Evolutionary conservation across 805 yeast species (phyloP).

Genomic region (Sungouiella blattae): DNA sequence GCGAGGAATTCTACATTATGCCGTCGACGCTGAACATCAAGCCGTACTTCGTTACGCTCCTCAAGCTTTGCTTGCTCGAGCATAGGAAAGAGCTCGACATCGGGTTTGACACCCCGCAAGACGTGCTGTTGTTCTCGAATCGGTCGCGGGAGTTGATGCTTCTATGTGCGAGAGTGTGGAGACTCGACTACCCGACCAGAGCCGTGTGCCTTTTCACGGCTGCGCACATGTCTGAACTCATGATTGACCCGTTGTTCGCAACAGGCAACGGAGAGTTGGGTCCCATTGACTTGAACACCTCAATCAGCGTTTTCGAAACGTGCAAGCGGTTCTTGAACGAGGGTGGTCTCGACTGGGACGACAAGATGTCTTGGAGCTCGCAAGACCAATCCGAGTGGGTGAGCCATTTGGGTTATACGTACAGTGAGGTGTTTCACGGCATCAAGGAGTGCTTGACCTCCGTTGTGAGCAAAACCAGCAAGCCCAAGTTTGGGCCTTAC

Average conservation of each 20-base stretch:
- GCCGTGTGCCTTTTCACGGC: slow-evolving; percentile 52
- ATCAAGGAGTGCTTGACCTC: slow-evolving; percentile 41
- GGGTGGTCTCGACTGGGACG: slow-evolving; percentile 27
- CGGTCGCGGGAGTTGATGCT: slow-evolving; percentile 41
- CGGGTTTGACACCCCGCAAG: slow-evolving; percentile 7
- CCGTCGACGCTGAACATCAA: slow-evolving; percentile 34
- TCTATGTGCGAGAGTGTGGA: slow-evolving; percentile 54
- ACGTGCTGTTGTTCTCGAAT: slow-evolving; percentile 32
- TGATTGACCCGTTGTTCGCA: slow-evolving; percentile 25
- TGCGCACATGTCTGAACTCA: slow-evolving; percentile 29
- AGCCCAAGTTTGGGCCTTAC: slow-evolving; percentile 59
- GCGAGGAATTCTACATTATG: slow-evolving; percentile 35
- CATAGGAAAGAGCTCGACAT: slow-evolving; percentile 1
- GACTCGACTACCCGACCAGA: slow-evolving; percentile 48
- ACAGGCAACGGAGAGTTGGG: slow-evolving; percentile 21
- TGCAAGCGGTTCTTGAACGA: slow-evolving; percentile 32
- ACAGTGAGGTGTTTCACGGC: slow-evolving; percentile 44
- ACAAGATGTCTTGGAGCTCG: slow-evolving; percentile 29
- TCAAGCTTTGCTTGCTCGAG: slow-evolving; percentile 39
- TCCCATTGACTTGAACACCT: slow-evolving; percentile 27
- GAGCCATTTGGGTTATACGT: slow-evolving; percentile 41
- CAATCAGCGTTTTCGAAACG: slow-evolving; percentile 24
- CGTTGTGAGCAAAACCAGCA: slow-evolving; percentile 37
- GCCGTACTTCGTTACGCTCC: slow-evolving; percentile 36
- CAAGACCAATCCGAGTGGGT: slow-evolving; percentile 52